A percentile compares a stretch with the other conserved stretches of the same genome.
Conservation (phyloP, 192 early-diverging fungal species). For the Dissophora globulifera region DNA sequence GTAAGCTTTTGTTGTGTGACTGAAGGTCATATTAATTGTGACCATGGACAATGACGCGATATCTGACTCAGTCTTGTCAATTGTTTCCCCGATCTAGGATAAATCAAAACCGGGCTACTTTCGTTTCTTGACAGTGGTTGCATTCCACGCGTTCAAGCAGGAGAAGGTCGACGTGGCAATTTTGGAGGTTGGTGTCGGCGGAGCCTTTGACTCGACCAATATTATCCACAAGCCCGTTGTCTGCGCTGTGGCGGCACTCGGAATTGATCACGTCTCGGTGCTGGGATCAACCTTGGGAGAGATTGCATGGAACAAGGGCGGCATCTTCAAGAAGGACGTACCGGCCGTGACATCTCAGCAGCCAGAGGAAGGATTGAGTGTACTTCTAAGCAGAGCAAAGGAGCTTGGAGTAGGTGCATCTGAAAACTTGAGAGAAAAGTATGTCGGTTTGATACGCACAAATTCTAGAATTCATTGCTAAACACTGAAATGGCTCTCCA, state of each 20-base stretch:
- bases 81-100: slow-evolving; percentile 35
- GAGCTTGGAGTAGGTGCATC: slow-evolving; percentile 67
- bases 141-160: slow-evolving; percentile 86
- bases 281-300: slow-evolving; percentile 78
- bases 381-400: slow-evolving; percentile 73
- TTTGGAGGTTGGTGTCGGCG: slow-evolving; percentile 86
- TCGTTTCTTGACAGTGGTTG: slow-evolving; percentile 89
- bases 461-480: too few relatives aligned
- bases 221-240: slow-evolving; percentile 77
- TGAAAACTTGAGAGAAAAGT: too few relatives aligned
- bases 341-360: slow-evolving; percentile 82
- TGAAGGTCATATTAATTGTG: background rate
- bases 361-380: slow-evolving; percentile 68
- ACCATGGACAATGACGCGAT: background rate
- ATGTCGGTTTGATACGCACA: too few relatives aligned
- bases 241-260: slow-evolving; percentile 83
- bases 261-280: slow-evolving; percentile 77
- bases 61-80: background rate
- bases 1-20: slow-evolving; percentile 8
- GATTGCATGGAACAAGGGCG: slow-evolving; percentile 89
- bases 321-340: slow-evolving; percentile 81
- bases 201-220: slow-evolving; percentile 89
- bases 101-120: slow-evolving; percentile 86
- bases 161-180: slow-evolving; percentile 87
- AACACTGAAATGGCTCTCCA: too few relatives aligned